phyloP scores from a whole-genome alignment of 2,329 filamentous ascomycete species.

The Alternaria sp. region DNA sequence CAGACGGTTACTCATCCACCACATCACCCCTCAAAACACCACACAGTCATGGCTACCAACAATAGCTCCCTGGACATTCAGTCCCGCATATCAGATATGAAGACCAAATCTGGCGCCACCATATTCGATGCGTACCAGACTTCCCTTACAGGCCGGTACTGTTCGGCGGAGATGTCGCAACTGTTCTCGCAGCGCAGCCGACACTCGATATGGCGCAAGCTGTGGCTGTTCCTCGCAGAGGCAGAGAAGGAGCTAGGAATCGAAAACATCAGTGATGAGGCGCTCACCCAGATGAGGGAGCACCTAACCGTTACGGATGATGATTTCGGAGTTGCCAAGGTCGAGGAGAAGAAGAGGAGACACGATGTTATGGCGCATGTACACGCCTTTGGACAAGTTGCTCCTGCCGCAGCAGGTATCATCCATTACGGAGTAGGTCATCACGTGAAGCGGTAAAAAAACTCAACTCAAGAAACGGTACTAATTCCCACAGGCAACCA shows the following conservation, averaged over 20 bases:
- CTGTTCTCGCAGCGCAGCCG: constrained; percentile 82
- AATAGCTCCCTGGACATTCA: constrained; percentile 34
- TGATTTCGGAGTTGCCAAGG: constrained; percentile 58
- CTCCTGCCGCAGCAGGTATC: constrained; percentile 80
- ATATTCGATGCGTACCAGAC: constrained; percentile 40
- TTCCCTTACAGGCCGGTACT: constrained; percentile 65
- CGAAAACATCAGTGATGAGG: constrained; percentile 71
- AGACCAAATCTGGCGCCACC: constrained; percentile 28
- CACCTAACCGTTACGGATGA: constrained; percentile 57
- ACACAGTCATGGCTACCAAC: constrained; percentile 24
- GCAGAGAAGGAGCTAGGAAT: constrained; percentile 82
- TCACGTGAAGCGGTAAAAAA: neutral
- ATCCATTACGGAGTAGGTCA: constrained; percentile 73
- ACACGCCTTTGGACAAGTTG: constrained; percentile 75
- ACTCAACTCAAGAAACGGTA: constrained; percentile 32
- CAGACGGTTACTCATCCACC: neutral
- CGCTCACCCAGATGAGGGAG: constrained; percentile 57
- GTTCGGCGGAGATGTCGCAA: constrained; percentile 64
- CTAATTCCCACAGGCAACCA: constrained; percentile 65
- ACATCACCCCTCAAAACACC: constrained; percentile 1
- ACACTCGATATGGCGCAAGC: constrained; percentile 79
- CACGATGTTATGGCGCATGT: constrained; percentile 75
- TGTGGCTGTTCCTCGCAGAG: constrained; percentile 88
- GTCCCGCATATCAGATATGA: constrained; percentile 32
- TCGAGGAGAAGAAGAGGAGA: constrained; percentile 63